These are phyloP conservation scores for Lachnellula arida DNA, from an alignment of 2,329 filamentous ascomycete species.

Conservation along the genomic window DNA sequence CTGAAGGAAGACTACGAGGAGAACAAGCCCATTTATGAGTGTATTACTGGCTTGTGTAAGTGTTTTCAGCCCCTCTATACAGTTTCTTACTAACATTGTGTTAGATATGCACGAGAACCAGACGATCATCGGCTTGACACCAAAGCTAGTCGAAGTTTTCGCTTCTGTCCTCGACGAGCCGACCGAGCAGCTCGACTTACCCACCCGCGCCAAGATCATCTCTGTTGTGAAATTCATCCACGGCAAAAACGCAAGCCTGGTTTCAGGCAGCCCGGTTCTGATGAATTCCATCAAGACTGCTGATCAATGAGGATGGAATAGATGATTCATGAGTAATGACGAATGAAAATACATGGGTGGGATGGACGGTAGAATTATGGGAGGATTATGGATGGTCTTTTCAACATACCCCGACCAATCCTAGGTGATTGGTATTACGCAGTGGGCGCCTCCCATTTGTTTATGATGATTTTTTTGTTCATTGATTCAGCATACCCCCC, in stretches of 20 bases:
- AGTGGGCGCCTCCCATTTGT: neutral
- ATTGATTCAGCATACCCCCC: slow-evolving; percentile 2
- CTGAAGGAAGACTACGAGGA: slow-evolving; percentile 93
- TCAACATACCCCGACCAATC: neutral
- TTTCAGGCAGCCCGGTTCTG: slow-evolving; percentile 25
- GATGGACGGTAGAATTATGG: neutral
- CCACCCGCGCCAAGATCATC: slow-evolving; percentile 62
- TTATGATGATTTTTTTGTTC: neutral
- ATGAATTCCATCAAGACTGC: slow-evolving; percentile 10
- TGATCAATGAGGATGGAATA: neutral
- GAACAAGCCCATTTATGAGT: slow-evolving; percentile 89
- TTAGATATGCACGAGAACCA: slow-evolving; percentile 63
- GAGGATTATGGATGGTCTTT: neutral
- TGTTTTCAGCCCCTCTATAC: slow-evolving; percentile 22
- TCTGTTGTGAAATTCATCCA: slow-evolving; percentile 50
- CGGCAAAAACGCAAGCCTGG: slow-evolving; percentile 24
- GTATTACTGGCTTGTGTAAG: slow-evolving; percentile 82
- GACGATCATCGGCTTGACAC: slow-evolving; percentile 65
- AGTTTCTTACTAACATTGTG: slow-evolving; percentile 4
- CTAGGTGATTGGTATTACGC: neutral
- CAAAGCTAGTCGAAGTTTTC: slow-evolving; percentile 65
- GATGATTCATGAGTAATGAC: neutral
- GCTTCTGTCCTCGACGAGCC: slow-evolving; percentile 67
- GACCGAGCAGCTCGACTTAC: slow-evolving; percentile 69
- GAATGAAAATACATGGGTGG: neutral